Evolutionary conservation across 1,284 basidiomycete genomes (phyloP).

Genomic region (Irpex rosettiformis): DNA sequence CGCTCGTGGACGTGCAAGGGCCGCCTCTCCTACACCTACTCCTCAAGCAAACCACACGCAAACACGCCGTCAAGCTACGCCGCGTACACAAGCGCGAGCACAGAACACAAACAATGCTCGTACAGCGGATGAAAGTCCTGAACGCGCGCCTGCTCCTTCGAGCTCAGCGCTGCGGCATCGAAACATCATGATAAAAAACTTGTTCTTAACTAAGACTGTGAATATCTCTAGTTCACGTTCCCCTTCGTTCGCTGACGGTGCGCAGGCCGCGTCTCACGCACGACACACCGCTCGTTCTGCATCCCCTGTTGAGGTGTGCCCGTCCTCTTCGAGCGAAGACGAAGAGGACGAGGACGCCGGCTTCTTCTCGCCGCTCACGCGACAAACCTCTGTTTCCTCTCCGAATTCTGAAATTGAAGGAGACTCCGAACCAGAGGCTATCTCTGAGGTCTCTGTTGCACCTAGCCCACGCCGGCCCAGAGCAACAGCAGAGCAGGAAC

Average conservation of each 20-base stretch:
- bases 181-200: neutral
- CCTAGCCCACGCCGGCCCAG: neutral
- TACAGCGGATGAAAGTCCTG: neutral
- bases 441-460: neutral
- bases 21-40: neutral
- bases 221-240: neutral
- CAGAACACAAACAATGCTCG: neutral
- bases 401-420: neutral
- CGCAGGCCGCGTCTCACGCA: neutral
- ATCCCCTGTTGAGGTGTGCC: neutral
- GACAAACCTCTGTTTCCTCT: neutral
- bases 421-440: neutral
- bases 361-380: neutral
- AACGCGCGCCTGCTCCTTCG: neutral
- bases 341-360: neutral
- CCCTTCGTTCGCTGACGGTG: neutral
- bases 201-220: neutral
- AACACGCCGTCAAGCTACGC: neutral
- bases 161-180: neutral
- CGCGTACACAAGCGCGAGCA: neutral
- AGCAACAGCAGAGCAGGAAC: neutral
- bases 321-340: neutral
- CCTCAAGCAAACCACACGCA: neutral
- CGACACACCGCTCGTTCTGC: neutral
- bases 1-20: constrained; percentile 2